Evolutionary conservation across 768 basidiomycete species (phyloP).

Genomic region (Suillus occidentalis): DNA sequence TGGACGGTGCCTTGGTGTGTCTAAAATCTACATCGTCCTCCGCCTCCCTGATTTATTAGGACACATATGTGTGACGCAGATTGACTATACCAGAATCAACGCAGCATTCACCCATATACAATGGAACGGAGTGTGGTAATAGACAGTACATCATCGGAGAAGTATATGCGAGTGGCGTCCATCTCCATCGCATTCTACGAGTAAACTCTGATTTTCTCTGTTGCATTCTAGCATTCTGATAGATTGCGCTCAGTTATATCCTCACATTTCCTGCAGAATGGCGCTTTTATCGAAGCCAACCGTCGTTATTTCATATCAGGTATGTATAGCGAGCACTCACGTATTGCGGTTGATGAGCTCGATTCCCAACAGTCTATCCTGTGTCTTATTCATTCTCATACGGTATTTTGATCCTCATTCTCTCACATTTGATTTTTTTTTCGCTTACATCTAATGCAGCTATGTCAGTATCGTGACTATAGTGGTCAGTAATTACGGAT

Average conservation of each 20-base stretch:
- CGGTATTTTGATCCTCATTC: neutral
- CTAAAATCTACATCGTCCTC: neutral
- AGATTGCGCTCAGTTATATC: constrained; percentile 23
- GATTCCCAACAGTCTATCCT: neutral
- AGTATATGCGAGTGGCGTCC: constrained; percentile 35
- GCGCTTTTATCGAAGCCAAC: constrained; percentile 34
- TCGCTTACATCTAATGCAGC: neutral
- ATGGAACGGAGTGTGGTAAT: neutral
- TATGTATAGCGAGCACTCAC: neutral
- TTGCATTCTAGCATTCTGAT: neutral
- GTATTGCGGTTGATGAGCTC: neutral
- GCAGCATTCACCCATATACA: neutral
- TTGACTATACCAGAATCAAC: neutral
- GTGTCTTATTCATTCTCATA: neutral
- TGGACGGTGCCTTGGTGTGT: neutral
- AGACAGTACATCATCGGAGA: constrained; percentile 19
- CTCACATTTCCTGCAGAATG: constrained; percentile 33
- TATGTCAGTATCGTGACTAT: neutral
- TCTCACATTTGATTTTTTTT: neutral
- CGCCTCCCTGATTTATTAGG: neutral
- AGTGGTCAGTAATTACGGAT: neutral
- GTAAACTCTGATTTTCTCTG: constrained; percentile 22
- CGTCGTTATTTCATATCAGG: constrained; percentile 27
- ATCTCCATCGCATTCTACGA: constrained; percentile 41
- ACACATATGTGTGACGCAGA: neutral